These are phyloP conservation scores for Globisporangium camurandrum DNA, from an alignment of 352 stramenopile species.

Conservation along the genomic window DNA sequence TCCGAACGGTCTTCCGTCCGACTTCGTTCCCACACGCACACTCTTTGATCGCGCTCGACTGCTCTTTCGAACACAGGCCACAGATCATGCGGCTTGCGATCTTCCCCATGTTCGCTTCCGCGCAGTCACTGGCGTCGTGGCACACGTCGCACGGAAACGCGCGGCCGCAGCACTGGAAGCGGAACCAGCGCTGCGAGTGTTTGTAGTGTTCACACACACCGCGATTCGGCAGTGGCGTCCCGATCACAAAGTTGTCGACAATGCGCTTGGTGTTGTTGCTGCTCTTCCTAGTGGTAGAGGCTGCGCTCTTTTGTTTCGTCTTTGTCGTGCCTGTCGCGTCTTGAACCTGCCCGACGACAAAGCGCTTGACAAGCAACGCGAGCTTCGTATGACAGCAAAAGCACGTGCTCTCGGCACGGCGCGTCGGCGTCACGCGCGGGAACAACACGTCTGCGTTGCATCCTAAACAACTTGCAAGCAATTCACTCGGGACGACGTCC, in stretches of 20 bases:
- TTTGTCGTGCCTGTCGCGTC: not conserved
- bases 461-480: conserved; percentile 64
- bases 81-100: conserved; percentile 82
- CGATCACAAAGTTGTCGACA: conserved; percentile 50
- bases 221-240: conserved; percentile 61
- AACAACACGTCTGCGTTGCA: conserved; percentile 65
- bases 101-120: conserved; percentile 59
- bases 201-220: conserved; percentile 75
- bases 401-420: conserved; percentile 56
- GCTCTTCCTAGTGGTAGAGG: conserved; percentile 19
- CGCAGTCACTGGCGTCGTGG: conserved; percentile 66
- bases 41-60: conserved; percentile 64
- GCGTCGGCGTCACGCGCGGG: conserved; percentile 31
- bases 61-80: conserved; percentile 75
- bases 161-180: conserved; percentile 82
- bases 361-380: conserved; percentile 55
- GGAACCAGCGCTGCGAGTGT: conserved; percentile 75
- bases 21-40: conserved; percentile 74
- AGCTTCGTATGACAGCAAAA: conserved; percentile 78
- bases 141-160: conserved; percentile 77
- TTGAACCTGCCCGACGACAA: conserved; percentile 23
- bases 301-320: conserved; percentile 12
- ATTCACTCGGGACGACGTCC: conserved; percentile 59
- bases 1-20: conserved; percentile 29
- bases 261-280: conserved; percentile 21